A percentile compares a stretch with the other conserved stretches of the same genome.
These are phyloP conservation scores for Eucalyptus fibrosa DNA, from an alignment of 345 rosid genomes.

Conservation along the genomic window DNA sequence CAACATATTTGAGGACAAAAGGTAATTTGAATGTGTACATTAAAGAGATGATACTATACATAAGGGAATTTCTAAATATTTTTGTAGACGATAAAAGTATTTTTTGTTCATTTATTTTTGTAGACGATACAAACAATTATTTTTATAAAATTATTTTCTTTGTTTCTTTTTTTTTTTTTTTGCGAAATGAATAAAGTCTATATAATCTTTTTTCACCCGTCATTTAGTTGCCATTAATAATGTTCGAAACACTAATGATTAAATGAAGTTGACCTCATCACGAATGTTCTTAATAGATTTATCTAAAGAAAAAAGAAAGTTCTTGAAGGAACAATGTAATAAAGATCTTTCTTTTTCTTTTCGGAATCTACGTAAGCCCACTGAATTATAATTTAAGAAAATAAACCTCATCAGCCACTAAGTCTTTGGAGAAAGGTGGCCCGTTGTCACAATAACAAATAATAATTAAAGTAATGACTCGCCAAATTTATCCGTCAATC, in stretches of 20 bases:
- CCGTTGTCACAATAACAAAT: neutral
- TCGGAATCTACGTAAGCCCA: neutral
- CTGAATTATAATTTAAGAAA: neutral
- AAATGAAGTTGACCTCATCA: neutral
- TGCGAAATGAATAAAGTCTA: accelerated
- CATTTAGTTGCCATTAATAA: neutral
- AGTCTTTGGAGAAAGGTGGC: neutral
- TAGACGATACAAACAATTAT: too few species aligned
- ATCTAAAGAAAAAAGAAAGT: neutral
- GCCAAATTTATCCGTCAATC: neutral
- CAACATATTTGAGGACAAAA: neutral
- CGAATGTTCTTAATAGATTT: neutral
- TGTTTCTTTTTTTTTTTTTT: too few species aligned
- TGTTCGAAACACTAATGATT: neutral
- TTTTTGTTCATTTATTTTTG: too few species aligned
- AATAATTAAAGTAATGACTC: neutral
- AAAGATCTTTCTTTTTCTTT: neutral
- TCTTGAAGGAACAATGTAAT: neutral
- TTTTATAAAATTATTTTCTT: too few species aligned
- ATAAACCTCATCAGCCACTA: neutral
- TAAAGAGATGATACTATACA: too few species aligned
- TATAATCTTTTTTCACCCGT: neutral
- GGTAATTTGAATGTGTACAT: neutral
- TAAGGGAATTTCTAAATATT: neutral
- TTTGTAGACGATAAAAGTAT: too few species aligned